Conservation (phyloP, 2,329 filamentous ascomycete genomes). For the Huntiella savannae region DNA sequence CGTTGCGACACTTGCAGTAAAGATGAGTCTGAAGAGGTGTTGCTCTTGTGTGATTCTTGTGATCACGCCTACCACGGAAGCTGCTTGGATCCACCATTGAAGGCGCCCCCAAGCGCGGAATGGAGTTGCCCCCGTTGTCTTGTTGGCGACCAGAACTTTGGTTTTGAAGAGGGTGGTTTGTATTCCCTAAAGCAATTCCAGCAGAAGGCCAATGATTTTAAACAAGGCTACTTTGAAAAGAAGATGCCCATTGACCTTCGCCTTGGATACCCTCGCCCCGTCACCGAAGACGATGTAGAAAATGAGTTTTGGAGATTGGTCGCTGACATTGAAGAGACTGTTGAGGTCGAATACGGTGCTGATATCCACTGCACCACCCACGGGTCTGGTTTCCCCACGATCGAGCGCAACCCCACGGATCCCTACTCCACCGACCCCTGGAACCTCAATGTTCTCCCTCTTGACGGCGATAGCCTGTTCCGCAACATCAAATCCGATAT, state of each 20-base stretch:
- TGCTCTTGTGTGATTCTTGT: conserved; percentile 79
- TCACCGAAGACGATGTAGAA: conserved; percentile 90
- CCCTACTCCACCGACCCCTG: conserved; percentile 78
- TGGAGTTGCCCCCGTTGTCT: conserved; percentile 95
- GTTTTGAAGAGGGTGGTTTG: conserved; percentile 88
- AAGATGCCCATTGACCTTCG: conserved; percentile 79
- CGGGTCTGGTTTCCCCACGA: conserved; percentile 87
- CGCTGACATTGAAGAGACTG: conserved; percentile 80
- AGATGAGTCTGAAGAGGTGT: conserved; percentile 48
- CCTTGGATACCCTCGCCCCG: conserved; percentile 58
- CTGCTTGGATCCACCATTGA: conserved; percentile 75
- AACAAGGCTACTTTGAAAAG: conserved; percentile 77
- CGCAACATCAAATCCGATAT: conserved; percentile 96
- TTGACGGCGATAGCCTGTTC: conserved; percentile 83
- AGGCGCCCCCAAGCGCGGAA: conserved; percentile 59
- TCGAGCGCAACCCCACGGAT: conserved; percentile 76
- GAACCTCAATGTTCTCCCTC: conserved; percentile 86
- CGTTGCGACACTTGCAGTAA: conserved; percentile 78
- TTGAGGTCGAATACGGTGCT: conserved; percentile 94
- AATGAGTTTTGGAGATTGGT: conserved; percentile 93
- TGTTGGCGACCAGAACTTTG: conserved; percentile 89
- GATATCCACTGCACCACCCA: conserved; percentile 98
- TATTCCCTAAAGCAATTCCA: conserved; percentile 95
- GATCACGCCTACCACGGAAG: conserved; percentile 71
- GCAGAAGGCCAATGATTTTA: conserved; percentile 87